Evolutionary conservation across 495 filamentous ascomycete genomes (phyloP), one percentile per base, ranked within the genome.

Genomic region (Xylaria intraflava): DNA sequence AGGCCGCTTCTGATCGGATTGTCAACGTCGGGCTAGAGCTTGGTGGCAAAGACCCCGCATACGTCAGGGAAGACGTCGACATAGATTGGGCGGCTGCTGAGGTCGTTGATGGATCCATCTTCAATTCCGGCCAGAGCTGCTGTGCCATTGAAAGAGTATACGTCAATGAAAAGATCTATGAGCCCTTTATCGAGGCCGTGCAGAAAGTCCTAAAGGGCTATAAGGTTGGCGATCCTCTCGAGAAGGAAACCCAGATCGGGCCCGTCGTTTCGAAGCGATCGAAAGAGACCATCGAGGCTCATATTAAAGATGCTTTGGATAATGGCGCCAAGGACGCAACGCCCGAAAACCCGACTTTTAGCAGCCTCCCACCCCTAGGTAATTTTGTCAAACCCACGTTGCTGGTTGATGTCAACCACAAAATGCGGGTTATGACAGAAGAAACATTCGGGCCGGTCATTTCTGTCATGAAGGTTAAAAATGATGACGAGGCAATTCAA

Each of bases 361-460:
- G 65, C 51, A 79, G 74, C 19, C 79, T 83, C 1, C 86, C 87
- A 3, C 31, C 72, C 6, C 83, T 82, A 57, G 90, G 90, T 27
- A 96, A 95, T 73, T 96, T 84, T 63, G 78, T 96, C 23, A 82
- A 83, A 51, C 94, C 93, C 2, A 90, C 87, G 7, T 81, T 98
- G 35, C 75, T 98, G 43, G 87, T 81, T 9, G 78, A 85, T 61
- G 89, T 93, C 46, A 84, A 83, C 46, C 93, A 96, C 67, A 72
- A 71, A 58, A 98, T 98, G 93, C 67, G 69, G 12, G 83, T 94
- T 38, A 96, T 98, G 94, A 89, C 72, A 14, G 90, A 97, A 38
- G 93, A 98, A 71, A 97, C 93, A 0, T 98, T 98, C 58, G 93
- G 93, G 6, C 93, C 93, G 0, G 81, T 95, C 26, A 92, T 98